phyloP scores from a whole-genome alignment of 306 rosid genomes.

The Luffa acutangula region DNA sequence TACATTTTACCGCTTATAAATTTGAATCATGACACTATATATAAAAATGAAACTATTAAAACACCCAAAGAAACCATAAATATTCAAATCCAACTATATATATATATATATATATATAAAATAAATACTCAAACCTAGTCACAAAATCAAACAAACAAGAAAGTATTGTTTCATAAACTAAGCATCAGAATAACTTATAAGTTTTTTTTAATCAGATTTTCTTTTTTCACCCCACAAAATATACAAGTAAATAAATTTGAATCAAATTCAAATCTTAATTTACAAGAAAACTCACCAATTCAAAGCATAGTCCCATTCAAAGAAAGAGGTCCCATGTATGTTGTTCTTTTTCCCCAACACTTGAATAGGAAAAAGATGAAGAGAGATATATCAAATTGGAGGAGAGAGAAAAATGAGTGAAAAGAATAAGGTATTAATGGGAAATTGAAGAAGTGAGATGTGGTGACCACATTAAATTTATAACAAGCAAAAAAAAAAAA shows the following conservation, averaged over 20 bases:
- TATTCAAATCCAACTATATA: no score
- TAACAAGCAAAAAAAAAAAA: not conserved
- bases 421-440: not conserved
- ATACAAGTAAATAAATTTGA: not conserved
- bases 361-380: not conserved
- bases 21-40: no score
- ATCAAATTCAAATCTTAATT: not conserved
- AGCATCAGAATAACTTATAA: no score
- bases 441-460: slow-evolving; percentile 3
- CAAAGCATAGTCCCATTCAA: not conserved
- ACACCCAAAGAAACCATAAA: no score
- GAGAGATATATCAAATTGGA: not conserved
- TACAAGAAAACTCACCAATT: not conserved
- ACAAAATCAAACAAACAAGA: no score
- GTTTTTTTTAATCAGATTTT: no score
- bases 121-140: no score
- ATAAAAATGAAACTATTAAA: no score
- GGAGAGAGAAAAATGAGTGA: not conserved
- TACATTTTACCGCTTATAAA: no score
- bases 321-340: not conserved
- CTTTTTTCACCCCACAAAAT: no score
- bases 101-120: no score
- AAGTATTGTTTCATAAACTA: no score
- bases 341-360: not conserved
- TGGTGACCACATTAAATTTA: not conserved